phyloP scores from a whole-genome alignment of 2,329 filamentous ascomycete species.

The Colletotrichum sidae region DNA sequence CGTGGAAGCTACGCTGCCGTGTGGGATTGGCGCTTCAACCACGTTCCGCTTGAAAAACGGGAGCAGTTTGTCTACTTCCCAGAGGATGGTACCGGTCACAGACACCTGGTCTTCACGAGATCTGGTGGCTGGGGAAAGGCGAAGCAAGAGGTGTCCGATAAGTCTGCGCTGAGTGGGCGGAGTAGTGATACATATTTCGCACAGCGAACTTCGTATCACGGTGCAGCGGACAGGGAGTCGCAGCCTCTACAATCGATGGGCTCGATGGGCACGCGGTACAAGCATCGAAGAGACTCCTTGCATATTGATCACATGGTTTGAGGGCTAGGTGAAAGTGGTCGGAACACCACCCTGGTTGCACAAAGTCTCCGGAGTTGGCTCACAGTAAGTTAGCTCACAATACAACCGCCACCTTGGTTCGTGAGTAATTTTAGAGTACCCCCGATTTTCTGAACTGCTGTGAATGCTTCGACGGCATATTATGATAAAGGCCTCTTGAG shows the following conservation, averaged over 20 bases:
- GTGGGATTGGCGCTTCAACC: conserved; percentile 77
- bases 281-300: not conserved
- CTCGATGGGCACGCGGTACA: conserved; percentile 9
- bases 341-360: too few relatives aligned
- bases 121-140: conserved; percentile 21
- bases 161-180: conserved; percentile 1
- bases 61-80: conserved; percentile 46
- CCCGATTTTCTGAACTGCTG: too few relatives aligned
- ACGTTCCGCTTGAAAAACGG: conserved; percentile 65
- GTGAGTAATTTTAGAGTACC: too few relatives aligned
- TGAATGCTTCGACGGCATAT: too few relatives aligned
- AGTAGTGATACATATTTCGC: conserved; percentile 19
- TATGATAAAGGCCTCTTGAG: too few relatives aligned
- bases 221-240: not conserved
- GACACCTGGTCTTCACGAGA: conserved; percentile 17
- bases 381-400: too few relatives aligned
- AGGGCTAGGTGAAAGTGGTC: not conserved
- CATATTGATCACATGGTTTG: not conserved
- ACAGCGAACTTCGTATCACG: conserved; percentile 1
- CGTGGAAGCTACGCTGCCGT: conserved; percentile 75
- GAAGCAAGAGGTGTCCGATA: conserved; percentile 1
- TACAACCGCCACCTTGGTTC: too few relatives aligned
- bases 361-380: too few relatives aligned
- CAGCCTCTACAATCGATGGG: not conserved
- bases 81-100: conserved; percentile 13